These are phyloP conservation scores for Penicillium sp. DNA, from an alignment of 2,329 filamentous ascomycete genomes.

Conservation along the genomic window DNA sequence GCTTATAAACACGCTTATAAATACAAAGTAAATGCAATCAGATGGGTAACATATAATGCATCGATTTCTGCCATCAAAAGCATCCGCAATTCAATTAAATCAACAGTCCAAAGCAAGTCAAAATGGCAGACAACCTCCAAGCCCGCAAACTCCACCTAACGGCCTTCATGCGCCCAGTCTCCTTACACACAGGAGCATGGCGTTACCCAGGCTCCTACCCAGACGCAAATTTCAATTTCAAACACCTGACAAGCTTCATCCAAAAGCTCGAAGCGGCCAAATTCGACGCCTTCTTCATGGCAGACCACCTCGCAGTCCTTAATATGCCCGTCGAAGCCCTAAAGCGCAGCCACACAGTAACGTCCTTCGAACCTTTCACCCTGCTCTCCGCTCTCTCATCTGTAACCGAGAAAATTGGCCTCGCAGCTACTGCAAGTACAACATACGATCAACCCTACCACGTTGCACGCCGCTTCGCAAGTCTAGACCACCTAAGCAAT, in stretches of 20 bases:
- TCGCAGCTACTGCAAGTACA: constrained; percentile 55
- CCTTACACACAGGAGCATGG: constrained; percentile 59
- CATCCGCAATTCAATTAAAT: neutral
- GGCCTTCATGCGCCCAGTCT: constrained; percentile 61
- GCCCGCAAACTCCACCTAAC: constrained; percentile 52
- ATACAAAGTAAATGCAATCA: neutral
- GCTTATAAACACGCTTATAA: constrained; percentile 8
- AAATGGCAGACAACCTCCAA: constrained; percentile 16
- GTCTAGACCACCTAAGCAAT: constrained; percentile 52
- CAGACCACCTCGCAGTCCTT: constrained; percentile 55
- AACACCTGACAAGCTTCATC: constrained; percentile 55
- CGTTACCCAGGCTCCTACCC: constrained; percentile 56
- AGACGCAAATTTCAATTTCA: constrained; percentile 60
- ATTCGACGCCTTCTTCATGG: constrained; percentile 61
- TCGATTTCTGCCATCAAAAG: neutral
- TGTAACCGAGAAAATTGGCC: constrained; percentile 52
- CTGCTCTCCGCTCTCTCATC: constrained; percentile 52
- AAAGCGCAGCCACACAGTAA: constrained; percentile 59
- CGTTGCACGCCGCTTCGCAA: constrained; percentile 55
- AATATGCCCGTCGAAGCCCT: constrained; percentile 61
- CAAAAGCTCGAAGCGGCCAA: constrained; percentile 56
- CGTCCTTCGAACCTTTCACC: constrained; percentile 59
- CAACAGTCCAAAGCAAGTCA: neutral
- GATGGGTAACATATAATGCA: neutral
- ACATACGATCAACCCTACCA: constrained; percentile 57